These are phyloP conservation scores for Penicillium sp. DNA, from an alignment of 2,329 filamentous ascomycete genomes.

Conservation along the genomic window DNA sequence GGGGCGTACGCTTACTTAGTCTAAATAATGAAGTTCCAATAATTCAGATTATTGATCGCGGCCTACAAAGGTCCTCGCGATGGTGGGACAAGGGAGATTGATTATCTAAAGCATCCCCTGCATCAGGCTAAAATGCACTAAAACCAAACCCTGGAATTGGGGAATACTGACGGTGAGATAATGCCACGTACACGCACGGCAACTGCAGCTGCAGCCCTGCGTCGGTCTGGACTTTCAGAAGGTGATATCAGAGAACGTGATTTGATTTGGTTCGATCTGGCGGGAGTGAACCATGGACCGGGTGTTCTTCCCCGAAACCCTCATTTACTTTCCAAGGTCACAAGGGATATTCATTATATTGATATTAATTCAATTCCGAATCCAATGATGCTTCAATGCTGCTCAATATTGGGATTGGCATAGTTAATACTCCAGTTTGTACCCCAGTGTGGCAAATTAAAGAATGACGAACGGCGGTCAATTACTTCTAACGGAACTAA, in stretches of 20 bases:
- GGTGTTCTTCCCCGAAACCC: conserved; percentile 11
- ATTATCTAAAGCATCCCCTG: neutral
- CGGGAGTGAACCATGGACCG: conserved; percentile 27
- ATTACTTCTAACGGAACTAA: neutral
- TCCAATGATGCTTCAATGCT: neutral
- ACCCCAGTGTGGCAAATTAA: conserved; percentile 1
- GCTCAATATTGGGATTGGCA: neutral
- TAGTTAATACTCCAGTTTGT: neutral
- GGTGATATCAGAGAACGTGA: conserved; percentile 7
- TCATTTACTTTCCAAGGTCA: neutral
- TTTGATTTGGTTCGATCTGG: neutral
- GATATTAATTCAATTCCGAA: too few species aligned
- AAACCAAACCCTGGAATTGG: neutral
- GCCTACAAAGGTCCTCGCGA: neutral
- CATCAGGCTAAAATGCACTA: neutral
- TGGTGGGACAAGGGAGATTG: neutral
- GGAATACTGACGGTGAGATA: conserved; percentile 1
- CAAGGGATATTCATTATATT: neutral
- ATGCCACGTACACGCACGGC: conserved; percentile 2
- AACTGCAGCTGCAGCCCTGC: neutral
- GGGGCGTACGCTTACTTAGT: conserved; percentile 2
- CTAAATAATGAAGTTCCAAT: neutral
- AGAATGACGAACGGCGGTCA: neutral
- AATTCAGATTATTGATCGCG: neutral
- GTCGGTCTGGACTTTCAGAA: neutral